phyloP scores from a whole-genome alignment of 139 green algal genomes.

The Trebouxia sp. region DNA sequence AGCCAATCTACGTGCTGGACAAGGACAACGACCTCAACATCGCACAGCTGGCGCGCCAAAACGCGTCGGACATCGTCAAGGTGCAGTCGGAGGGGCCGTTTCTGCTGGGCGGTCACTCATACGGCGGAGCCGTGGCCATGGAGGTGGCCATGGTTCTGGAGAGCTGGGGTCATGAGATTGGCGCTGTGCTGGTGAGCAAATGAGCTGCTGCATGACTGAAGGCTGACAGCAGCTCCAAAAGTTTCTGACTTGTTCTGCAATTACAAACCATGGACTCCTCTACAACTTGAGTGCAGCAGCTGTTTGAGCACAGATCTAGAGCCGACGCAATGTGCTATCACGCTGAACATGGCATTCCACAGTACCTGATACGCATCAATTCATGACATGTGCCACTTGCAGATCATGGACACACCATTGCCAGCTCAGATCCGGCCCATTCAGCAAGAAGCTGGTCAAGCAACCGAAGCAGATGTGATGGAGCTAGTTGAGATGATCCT shows the following conservation, averaged over 20 bases:
- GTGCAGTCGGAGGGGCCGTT: constrained; percentile 81
- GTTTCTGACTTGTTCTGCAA: no score
- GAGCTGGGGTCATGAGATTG: constrained; percentile 77
- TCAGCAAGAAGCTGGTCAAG: constrained; percentile 54
- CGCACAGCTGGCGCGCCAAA: constrained; percentile 56
- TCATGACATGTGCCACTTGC: constrained; percentile 28
- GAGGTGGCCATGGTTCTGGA: constrained; percentile 85
- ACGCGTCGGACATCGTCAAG: constrained; percentile 77
- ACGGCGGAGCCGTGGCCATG: constrained; percentile 81
- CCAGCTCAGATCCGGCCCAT: constrained; percentile 65
- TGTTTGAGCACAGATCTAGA: no score
- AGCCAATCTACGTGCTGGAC: constrained; percentile 91
- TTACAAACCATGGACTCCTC: no score
- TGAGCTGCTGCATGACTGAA: neutral
- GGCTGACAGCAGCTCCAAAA: no score
- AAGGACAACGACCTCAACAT: constrained; percentile 92
- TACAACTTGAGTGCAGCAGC: no score
- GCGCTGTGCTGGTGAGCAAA: constrained; percentile 58
- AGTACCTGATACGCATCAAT: no score
- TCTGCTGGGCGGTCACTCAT: constrained; percentile 86
- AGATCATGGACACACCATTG: constrained; percentile 78
- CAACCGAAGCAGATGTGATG: constrained; percentile 75
- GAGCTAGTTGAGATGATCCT: constrained; percentile 95
- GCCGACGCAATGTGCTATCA: no score
- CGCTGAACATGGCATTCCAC: no score